phyloP scores from a whole-genome alignment of 2,329 filamentous ascomycete species.

The Cercospora beticola region DNA sequence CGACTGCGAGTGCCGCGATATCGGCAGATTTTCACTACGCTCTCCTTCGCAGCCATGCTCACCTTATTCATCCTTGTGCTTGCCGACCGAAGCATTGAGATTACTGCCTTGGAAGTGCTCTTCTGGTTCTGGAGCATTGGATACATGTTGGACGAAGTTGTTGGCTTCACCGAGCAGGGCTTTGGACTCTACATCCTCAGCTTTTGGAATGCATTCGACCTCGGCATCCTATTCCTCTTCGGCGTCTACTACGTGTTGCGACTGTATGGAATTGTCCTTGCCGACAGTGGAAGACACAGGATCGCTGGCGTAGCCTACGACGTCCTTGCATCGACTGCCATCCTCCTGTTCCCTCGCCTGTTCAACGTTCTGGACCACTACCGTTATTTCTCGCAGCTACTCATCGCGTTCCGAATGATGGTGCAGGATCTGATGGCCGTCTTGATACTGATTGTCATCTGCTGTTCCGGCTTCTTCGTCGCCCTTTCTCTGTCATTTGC shows the following conservation, averaged over 20 bases:
- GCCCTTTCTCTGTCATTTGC: slow-evolving; percentile 83
- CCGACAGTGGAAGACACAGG: slow-evolving; percentile 65
- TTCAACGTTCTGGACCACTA: slow-evolving; percentile 95
- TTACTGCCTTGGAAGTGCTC: slow-evolving; percentile 79
- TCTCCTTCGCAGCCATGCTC: slow-evolving; percentile 82
- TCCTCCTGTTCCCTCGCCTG: slow-evolving; percentile 83
- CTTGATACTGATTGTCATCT: slow-evolving; percentile 78
- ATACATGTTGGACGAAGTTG: slow-evolving; percentile 94
- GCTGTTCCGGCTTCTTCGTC: slow-evolving; percentile 92
- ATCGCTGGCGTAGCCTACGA: slow-evolving; percentile 88
- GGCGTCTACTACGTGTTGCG: slow-evolving; percentile 88
- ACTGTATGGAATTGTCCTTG: slow-evolving; percentile 80
- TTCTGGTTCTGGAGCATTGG: slow-evolving; percentile 99
- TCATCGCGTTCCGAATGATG: slow-evolving; percentile 94
- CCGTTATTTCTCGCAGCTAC: slow-evolving; percentile 89
- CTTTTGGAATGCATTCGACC: slow-evolving; percentile 94
- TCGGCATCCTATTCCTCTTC: slow-evolving; percentile 82
- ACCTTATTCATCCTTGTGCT: slow-evolving; percentile 83
- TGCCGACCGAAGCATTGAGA: slow-evolving; percentile 69
- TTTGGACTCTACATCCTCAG: slow-evolving; percentile 97
- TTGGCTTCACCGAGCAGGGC: slow-evolving; percentile 94
- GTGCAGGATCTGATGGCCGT: slow-evolving; percentile 84
- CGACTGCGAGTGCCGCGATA: slow-evolving; percentile 88
- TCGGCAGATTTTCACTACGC: slow-evolving; percentile 82
- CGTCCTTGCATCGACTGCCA: slow-evolving; percentile 86